Evolutionary conservation across 768 basidiomycete genomes (phyloP).

Genomic region (Lactarius hengduanensis): DNA sequence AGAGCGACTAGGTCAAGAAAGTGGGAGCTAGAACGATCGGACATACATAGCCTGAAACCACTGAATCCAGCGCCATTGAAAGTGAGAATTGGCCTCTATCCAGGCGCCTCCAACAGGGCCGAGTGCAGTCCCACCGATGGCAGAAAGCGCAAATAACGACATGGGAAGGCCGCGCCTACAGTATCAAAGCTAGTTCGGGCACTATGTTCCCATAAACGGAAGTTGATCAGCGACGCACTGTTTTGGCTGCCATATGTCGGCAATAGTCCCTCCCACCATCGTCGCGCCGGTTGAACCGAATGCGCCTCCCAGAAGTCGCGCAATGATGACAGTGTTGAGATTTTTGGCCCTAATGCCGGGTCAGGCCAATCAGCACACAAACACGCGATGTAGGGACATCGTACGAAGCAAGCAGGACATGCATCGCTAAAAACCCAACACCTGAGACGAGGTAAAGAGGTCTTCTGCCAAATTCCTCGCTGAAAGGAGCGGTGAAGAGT

Average conservation of each 20-base stretch:
- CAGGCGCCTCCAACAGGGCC: slow-evolving; percentile 65
- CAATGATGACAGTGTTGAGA: slow-evolving; percentile 62
- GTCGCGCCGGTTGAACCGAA: slow-evolving; percentile 70
- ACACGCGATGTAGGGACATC: slow-evolving; percentile 11
- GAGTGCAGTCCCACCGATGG: slow-evolving; percentile 59
- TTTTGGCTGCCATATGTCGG: slow-evolving; percentile 63
- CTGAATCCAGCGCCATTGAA: slow-evolving; percentile 83
- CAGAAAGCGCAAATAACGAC: slow-evolving; percentile 64
- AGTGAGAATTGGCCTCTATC: slow-evolving; percentile 55
- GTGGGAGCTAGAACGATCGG: slow-evolving; percentile 2
- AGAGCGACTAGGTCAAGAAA: slow-evolving; percentile 17
- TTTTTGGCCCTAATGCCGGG: slow-evolving; percentile 38
- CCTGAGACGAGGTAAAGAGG: slow-evolving; percentile 55
- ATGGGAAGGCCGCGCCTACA: slow-evolving; percentile 78
- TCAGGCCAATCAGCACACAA: slow-evolving; percentile 5
- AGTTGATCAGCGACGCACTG: slow-evolving; percentile 43
- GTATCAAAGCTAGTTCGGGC: not conserved
- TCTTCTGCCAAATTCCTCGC: slow-evolving; percentile 69
- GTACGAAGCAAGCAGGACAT: slow-evolving; percentile 46
- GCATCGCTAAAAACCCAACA: slow-evolving; percentile 51
- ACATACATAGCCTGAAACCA: slow-evolving; percentile 71
- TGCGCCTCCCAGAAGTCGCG: slow-evolving; percentile 62
- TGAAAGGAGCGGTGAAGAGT: slow-evolving; percentile 64
- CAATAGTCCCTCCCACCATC: slow-evolving; percentile 73
- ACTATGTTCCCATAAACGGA: not conserved